phyloP scores from a whole-genome alignment of 805 yeast genomes.

The Millerozyma acaciae region DNA sequence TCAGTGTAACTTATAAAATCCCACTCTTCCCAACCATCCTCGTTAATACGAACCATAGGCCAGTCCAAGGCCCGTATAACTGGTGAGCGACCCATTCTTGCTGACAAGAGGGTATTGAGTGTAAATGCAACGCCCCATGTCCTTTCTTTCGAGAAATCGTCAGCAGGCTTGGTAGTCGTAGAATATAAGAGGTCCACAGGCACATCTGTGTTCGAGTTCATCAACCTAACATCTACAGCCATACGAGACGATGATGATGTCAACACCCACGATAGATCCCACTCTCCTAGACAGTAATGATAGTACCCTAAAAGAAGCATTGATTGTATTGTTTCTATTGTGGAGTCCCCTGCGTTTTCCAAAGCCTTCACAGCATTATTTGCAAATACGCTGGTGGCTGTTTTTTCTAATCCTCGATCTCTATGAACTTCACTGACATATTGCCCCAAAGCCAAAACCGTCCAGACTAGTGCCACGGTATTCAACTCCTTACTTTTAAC shows the following conservation, averaged over 20 bases:
- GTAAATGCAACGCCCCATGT: conserved; percentile 22
- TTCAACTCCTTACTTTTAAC: conserved; percentile 13
- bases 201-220: conserved; percentile 7
- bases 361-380: conserved; percentile 18
- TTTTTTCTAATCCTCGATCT: no score
- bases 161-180: conserved; percentile 9
- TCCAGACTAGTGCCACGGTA: conserved; percentile 19
- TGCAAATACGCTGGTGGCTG: conserved; percentile 11
- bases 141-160: conserved; percentile 16
- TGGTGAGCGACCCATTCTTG: conserved; percentile 22
- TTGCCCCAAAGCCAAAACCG: conserved; percentile 17
- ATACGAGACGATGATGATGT: conserved; percentile 19
- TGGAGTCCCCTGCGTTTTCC: conserved; percentile 17
- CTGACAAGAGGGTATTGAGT: conserved; percentile 18
- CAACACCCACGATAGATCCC: conserved; percentile 23
- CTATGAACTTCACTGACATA: conserved; percentile 4
- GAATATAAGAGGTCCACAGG: neutral
- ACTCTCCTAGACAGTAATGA: conserved; percentile 19
- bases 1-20: conserved; percentile 16
- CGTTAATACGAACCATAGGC: conserved; percentile 17
- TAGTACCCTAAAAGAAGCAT: conserved; percentile 17
- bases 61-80: conserved; percentile 20
- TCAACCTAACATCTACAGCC: conserved; percentile 22
- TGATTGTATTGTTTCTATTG: conserved; percentile 21
- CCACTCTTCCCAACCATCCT: conserved; percentile 27